Base-by-base conservation (phyloP, 495 filamentous ascomycete genomes). In the Tirmania nivea region DNA sequence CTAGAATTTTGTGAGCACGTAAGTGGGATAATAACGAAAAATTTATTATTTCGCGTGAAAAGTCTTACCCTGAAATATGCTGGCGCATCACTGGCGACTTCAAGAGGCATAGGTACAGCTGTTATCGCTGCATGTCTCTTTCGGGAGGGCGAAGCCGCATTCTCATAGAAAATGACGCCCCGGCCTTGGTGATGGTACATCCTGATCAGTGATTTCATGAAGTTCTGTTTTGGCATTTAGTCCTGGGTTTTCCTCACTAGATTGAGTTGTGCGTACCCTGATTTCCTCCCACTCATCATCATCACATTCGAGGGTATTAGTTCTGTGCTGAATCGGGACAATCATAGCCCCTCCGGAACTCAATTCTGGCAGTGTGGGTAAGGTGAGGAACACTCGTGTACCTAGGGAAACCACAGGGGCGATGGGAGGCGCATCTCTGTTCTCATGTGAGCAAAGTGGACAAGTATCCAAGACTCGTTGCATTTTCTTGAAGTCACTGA, bases 221-320 rank as follows among this genome's bases (percentile, higher is more conserved):
- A 97, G 67, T 97, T 97, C 66, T 71, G 21, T 49, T 1, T 2
- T 14, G 36, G 17, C 12, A n/a, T 48, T 17, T 42, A 51, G 14
- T 25, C n/a, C n/a, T 45, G 35, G 37, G 8, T 8, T 54, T 48
- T 8, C 8, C 17, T 20, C 21, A 55, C 53, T 49, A 17, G 1
- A 36, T 10, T 36, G 48, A 10, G 20, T n/a, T 36, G 21, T 19
- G 52, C 60, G 51, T 57, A 69, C 68, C 48, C 88, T 81, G 39
- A 97, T 84, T 64, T 97, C 90, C 60, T 97, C 90, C 90, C 92
- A 97, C 66, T 97, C 90, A 61, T 96, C 92, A 63, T 96, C 92
- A 63, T 96, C 92, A 63, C 92, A 96, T 67, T 95, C 90, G 20
- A 97, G 72, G 11, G 96, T 77, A 64, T 96, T 97, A 34, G 74